Conservation (phyloP, 169 alveolate genomes). For the Plasmodium gallinaceum region DNA sequence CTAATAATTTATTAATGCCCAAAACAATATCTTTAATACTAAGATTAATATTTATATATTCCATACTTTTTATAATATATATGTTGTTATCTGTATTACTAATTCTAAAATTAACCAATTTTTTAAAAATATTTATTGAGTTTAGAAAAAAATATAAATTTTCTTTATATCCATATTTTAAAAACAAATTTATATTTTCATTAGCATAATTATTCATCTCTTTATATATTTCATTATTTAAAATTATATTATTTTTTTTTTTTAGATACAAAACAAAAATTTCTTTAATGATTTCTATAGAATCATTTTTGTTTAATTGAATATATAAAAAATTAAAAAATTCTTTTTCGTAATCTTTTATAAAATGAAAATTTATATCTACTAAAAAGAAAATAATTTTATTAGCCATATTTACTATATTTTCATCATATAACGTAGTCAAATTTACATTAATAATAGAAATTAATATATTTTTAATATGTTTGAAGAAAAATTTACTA, state of each 20-base stretch:
- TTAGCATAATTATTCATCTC: slow-evolving; percentile 24
- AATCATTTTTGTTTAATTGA: slow-evolving; percentile 17
- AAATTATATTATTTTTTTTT: slow-evolving; percentile 36
- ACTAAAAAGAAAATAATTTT: slow-evolving; percentile 16
- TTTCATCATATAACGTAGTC: not conserved
- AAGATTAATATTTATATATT: slow-evolving; percentile 30
- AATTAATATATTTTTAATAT: slow-evolving; percentile 15
- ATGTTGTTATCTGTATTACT: slow-evolving; percentile 30
- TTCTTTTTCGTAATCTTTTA: slow-evolving; percentile 59
- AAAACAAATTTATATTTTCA: slow-evolving; percentile 66
- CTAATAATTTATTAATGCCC: slow-evolving; percentile 34
- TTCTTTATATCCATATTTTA: slow-evolving; percentile 69
- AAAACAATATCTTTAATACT: slow-evolving; percentile 36
- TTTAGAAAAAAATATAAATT: slow-evolving; percentile 49
- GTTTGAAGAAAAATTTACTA: slow-evolving; percentile 15
- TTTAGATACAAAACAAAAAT: slow-evolving; percentile 30
- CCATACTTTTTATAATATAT: slow-evolving; percentile 6
- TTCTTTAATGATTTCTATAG: slow-evolving; percentile 8
- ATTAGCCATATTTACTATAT: slow-evolving; percentile 17
- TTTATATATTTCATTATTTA: slow-evolving; percentile 57
- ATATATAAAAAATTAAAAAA: slow-evolving; percentile 65
- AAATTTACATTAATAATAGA: slow-evolving; percentile 11
- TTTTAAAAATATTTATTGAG: slow-evolving; percentile 13
- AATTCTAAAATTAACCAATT: slow-evolving; percentile 4
- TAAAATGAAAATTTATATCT: slow-evolving; percentile 5